Base-by-base conservation (phyloP, 2,329 filamentous ascomycete genomes). In the Exophiala aquamarina region DNA sequence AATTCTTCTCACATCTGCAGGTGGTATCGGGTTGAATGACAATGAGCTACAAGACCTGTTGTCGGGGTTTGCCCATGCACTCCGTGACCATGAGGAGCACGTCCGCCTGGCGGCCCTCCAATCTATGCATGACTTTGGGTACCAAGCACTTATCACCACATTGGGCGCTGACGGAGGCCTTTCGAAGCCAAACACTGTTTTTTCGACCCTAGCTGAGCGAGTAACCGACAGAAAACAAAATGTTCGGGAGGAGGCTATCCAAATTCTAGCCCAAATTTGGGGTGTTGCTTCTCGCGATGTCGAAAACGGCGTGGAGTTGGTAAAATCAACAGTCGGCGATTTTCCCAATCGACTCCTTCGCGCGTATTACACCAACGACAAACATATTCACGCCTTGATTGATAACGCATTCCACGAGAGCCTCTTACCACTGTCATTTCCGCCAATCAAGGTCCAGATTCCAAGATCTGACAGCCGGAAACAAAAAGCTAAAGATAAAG, bases 201-300 rank as follows among this genome's bases (percentile, higher is more conserved):
- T 98, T 13, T 82, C 79, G 44, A 89, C 86, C 54, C 78, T 98
- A 19, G 88, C 89, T 20, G 90, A 96, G 62, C 82, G 93, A 55
- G 89, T 89, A 56, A 89, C 91, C 59, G 94, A 98, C 69, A 85
- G 86, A 53, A 92, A 86, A 64, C 81, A 84, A 11, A 75, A 81
- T 33, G 88, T 98, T 9, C 87, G 92, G 47, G 83, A 87, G 31
- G 89, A 92, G 59, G 91, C 89, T 18, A 95, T 95, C 81, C 85
- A 83, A 41, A 76, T 94, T 7, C 73, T 97, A 1, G 88, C 82
- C 9, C 88, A 84, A 52, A 83, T 97, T 20, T 98, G 93, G 93
- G 91, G 89, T n/a, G 91, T 94, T 14, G 92, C 89, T 10, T 82
- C 85, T 14, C 88, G 89, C 14, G 91, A 95, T 60, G 87, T 98